Base-by-base conservation (phyloP, 805 yeast species). In the Myxozyma neotropica region DNA sequence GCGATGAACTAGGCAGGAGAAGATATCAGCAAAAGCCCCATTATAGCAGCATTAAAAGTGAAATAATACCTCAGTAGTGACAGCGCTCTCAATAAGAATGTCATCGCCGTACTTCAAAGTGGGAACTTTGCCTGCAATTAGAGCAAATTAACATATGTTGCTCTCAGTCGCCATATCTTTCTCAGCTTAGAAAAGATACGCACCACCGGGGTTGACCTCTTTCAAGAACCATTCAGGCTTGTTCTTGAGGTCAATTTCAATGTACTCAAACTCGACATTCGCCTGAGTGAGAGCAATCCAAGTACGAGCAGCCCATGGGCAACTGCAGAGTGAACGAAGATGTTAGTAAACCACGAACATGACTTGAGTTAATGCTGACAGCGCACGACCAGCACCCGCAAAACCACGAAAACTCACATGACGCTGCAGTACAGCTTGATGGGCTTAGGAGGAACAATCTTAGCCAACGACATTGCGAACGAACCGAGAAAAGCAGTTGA, bases 301-400 rank as follows among this genome's bases (percentile, higher is more conserved):
- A 21, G 72, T 66, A 27, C 72, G 66, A 24, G 68, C 69, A 12
- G 72, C 72, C 68, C 69, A 69, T 2, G 72, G 72, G 52, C 72
- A 69, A 35, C 59, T 61, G 26, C 24, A 21, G n/a, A 40, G 13
- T 2, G 29, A 13, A 8, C 21, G 19, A 40, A 21, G 38, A 6
- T 42, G 33, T 33, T 45, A 38, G 21, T 46, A 13, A 29, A 29
- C 3, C 43, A 24, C 17, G 23, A 4, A n/a, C n/a, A n/a, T n/a
- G n/a, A n/a, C n/a, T n/a, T n/a, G n/a, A n/a, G n/a, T n/a, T n/a
- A n/a, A n/a, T n/a, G n/a, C n/a, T n/a, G n/a, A n/a, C n/a, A n/a
- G n/a, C n/a, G n/a, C n/a, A n/a, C n/a, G n/a, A n/a, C n/a, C n/a
- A n/a, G n/a, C n/a, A n/a, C n/a, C n/a, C n/a, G n/a, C n/a, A n/a